A percentile compares a stretch with the other conserved stretches of the same genome.
Conservation (phyloP, 164 flowering plant genomes). For the Berberis vulgaris region DNA sequence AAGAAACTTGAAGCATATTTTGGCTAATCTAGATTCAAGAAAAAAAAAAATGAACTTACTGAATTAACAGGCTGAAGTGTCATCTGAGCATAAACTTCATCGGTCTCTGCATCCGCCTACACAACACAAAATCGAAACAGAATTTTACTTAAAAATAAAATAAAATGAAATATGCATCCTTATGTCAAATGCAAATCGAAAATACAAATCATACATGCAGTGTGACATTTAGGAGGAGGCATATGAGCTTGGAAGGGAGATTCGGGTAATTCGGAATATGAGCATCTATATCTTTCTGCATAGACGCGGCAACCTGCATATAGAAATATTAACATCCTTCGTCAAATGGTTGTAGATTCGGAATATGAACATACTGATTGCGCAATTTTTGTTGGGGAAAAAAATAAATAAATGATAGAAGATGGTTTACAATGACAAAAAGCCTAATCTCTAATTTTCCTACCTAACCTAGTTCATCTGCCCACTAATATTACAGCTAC, state of each 20-base stretch:
- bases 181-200: neutral
- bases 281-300: constrained; percentile 87
- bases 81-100: constrained; percentile 99
- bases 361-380: neutral
- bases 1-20: neutral
- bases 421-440: neutral
- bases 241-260: constrained; percentile 80
- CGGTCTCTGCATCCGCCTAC: constrained; percentile 98
- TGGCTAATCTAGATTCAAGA: neutral
- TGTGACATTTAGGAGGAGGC: constrained; percentile 85
- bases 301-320: constrained; percentile 93
- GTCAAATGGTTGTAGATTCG: neutral
- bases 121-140: constrained; percentile 9
- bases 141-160: neutral
- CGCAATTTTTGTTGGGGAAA: neutral
- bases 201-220: constrained; percentile 53
- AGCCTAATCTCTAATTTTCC: too few species aligned
- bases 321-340: neutral
- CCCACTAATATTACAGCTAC: neutral
- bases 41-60: constrained; percentile 28
- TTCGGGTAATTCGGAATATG: constrained; percentile 92
- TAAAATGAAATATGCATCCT: neutral
- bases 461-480: neutral
- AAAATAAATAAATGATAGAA: neutral
- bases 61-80: constrained; percentile 92